Evolutionary conservation across 441 rosid species (phyloP).

Genomic region (Daphne laureola): DNA sequence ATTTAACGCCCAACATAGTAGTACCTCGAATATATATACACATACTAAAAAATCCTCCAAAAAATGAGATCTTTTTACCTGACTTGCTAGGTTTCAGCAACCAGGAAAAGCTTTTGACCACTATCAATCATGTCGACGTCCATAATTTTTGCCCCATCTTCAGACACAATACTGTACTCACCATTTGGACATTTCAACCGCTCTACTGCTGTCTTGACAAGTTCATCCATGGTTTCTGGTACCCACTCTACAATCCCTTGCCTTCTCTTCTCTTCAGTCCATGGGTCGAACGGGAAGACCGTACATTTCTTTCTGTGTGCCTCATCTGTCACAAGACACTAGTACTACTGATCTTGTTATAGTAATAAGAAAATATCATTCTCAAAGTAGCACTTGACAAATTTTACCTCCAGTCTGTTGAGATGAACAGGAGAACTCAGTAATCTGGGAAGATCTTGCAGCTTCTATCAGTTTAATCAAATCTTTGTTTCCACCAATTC

Average conservation of each 20-base stretch:
- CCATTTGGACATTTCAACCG: conserved; percentile 24
- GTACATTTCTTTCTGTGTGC: conserved; percentile 46
- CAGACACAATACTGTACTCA: conserved; percentile 33
- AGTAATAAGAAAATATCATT: not conserved
- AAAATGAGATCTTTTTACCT: too few relatives aligned
- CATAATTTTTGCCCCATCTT: conserved; percentile 47
- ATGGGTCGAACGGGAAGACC: conserved; percentile 47
- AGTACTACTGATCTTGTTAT: not conserved
- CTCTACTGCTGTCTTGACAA: conserved; percentile 34
- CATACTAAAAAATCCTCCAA: too few relatives aligned
- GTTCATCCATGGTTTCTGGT: conserved; percentile 56
- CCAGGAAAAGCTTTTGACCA: conserved; percentile 53
- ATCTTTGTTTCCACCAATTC: conserved; percentile 43
- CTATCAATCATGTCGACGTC: conserved; percentile 48
- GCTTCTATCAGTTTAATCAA: conserved; percentile 57
- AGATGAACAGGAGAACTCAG: conserved; percentile 24
- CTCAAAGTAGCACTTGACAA: not conserved
- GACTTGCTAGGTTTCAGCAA: conserved; percentile 4
- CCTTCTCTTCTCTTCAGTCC: conserved; percentile 40
- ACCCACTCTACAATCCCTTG: conserved; percentile 61
- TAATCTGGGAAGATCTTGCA: conserved; percentile 46
- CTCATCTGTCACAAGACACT: conserved; percentile 13
- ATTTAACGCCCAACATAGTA: too few relatives aligned
- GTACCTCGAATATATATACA: too few relatives aligned
- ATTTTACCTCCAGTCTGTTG: conserved; percentile 31